Conservation (phyloP, 2,329 filamentous ascomycete species). For the Pezicula radicicola region DNA sequence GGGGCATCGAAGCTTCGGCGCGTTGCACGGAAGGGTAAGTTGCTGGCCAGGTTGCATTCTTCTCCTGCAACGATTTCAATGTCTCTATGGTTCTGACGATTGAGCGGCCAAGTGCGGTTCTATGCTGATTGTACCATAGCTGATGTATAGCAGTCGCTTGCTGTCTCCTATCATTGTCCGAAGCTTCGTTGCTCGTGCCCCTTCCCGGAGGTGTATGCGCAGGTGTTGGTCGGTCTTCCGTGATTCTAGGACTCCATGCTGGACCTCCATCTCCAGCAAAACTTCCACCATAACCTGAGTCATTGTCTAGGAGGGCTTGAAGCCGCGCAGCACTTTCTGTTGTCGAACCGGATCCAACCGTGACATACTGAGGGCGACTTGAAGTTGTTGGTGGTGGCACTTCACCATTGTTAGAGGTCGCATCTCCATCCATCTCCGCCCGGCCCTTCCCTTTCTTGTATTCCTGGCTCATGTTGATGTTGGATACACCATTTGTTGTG, state of each 20-base stretch:
- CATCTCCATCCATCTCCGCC: conserved; percentile 9
- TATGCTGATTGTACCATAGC: conserved; percentile 91
- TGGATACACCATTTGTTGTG: conserved; percentile 15
- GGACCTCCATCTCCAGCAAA: conserved; percentile 58
- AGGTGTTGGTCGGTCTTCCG: conserved; percentile 43
- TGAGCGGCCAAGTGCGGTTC: conserved; percentile 78
- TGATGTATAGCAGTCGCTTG: conserved; percentile 87
- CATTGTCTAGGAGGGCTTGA: conserved; percentile 76
- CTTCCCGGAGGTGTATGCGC: conserved; percentile 31
- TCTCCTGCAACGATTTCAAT: conserved; percentile 78
- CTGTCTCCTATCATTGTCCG: conserved; percentile 62
- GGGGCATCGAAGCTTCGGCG: conserved; percentile 40
- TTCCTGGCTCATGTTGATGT: conserved; percentile 56
- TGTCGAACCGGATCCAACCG: conserved; percentile 77
- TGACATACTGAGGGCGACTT: conserved; percentile 70
- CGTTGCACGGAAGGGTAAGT: conserved; percentile 86
- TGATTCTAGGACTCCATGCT: conserved; percentile 41
- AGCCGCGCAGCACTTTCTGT: conserved; percentile 80
- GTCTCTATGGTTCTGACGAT: conserved; percentile 86
- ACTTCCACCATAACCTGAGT: conserved; percentile 91
- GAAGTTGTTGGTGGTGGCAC: conserved; percentile 4
- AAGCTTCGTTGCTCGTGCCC: conserved; percentile 28
- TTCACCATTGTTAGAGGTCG: conserved; percentile 10
- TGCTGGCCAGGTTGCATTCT: conserved; percentile 89
- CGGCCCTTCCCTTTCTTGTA: conserved; percentile 51